Evolutionary conservation across 2,329 filamentous ascomycete species (phyloP).

Genomic region (Pseudogymnoascus sp.): DNA sequence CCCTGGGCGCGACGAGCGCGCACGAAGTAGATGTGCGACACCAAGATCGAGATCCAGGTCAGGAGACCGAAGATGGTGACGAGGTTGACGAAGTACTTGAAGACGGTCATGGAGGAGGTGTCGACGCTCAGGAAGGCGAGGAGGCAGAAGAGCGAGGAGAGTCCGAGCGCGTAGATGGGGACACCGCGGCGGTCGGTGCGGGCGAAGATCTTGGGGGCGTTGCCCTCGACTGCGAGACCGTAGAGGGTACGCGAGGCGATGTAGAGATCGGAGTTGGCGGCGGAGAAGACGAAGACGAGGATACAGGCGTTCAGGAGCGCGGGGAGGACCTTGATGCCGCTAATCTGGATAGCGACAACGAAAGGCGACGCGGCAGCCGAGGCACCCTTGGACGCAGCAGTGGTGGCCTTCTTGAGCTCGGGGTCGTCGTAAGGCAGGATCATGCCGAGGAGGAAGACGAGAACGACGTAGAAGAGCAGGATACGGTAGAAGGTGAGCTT

Average conservation of each 20-base stretch:
- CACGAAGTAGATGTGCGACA: constrained; percentile 60
- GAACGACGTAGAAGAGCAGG: constrained; percentile 55
- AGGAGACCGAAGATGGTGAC: constrained; percentile 35
- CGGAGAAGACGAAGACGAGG: constrained; percentile 57
- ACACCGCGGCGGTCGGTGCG: constrained; percentile 49
- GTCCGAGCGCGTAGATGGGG: constrained; percentile 39
- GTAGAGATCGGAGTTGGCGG: constrained; percentile 53
- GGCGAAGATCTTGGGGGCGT: constrained; percentile 54
- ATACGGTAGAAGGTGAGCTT: constrained; percentile 54
- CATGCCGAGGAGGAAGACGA: constrained; percentile 52
- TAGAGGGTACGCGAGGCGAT: constrained; percentile 63
- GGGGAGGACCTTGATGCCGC: constrained; percentile 55
- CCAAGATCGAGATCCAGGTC: constrained; percentile 38
- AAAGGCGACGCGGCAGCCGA: constrained; percentile 42
- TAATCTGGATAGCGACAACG: constrained; percentile 53
- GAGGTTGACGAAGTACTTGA: constrained; percentile 64
- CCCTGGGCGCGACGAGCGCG: constrained; percentile 53
- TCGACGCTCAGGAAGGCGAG: constrained; percentile 58
- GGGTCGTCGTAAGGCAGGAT: constrained; percentile 58
- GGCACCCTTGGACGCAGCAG: constrained; percentile 27
- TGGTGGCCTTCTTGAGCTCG: constrained; percentile 39
- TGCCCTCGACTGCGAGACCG: constrained; percentile 57
- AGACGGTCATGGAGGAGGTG: constrained; percentile 53
- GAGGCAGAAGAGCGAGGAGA: constrained; percentile 45
- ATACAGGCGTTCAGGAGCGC: constrained; percentile 62